phyloP scores from a whole-genome alignment of 2,329 filamentous ascomycete species.

The Cladosporium austrohemisphaericum region DNA sequence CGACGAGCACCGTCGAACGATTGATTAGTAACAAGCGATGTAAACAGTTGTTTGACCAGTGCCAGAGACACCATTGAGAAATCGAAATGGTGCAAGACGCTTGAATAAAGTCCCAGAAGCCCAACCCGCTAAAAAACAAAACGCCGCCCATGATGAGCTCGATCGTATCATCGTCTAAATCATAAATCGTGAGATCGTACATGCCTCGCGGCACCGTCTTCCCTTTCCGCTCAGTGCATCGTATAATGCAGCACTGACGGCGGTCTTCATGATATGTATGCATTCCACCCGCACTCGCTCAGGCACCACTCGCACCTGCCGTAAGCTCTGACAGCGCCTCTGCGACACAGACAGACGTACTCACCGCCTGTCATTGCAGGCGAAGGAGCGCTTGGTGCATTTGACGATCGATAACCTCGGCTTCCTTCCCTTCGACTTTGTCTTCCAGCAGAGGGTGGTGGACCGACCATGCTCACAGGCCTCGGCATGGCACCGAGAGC shows the following conservation, averaged over 20 bases:
- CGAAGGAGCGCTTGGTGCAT: neutral
- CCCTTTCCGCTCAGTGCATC: neutral
- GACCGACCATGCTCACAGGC: conserved; percentile 8
- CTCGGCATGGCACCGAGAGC: conserved; percentile 18
- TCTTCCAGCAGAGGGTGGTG: neutral
- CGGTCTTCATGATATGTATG: conserved; percentile 3
- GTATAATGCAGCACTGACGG: neutral
- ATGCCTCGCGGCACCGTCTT: conserved; percentile 28
- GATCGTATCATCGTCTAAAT: neutral
- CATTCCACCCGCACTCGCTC: conserved; percentile 38
- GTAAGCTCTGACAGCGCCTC: conserved; percentile 38
- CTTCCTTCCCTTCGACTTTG: neutral
- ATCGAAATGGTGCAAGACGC: no score
- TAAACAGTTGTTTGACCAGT: no score
- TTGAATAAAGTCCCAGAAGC: no score
- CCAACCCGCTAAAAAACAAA: no score
- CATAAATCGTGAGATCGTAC: conserved; percentile 17
- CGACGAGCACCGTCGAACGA: no score
- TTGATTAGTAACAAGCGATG: no score
- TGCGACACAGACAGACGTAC: conserved; percentile 32
- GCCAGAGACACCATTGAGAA: no score
- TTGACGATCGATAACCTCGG: neutral
- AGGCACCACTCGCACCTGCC: conserved; percentile 43
- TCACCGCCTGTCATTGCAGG: conserved; percentile 18
- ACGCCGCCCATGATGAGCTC: neutral